A percentile compares a stretch with the other conserved stretches of the same genome.
phyloP scores from a whole-genome alignment of 2,329 filamentous ascomycete species.

The Mycogone perniciosa region DNA sequence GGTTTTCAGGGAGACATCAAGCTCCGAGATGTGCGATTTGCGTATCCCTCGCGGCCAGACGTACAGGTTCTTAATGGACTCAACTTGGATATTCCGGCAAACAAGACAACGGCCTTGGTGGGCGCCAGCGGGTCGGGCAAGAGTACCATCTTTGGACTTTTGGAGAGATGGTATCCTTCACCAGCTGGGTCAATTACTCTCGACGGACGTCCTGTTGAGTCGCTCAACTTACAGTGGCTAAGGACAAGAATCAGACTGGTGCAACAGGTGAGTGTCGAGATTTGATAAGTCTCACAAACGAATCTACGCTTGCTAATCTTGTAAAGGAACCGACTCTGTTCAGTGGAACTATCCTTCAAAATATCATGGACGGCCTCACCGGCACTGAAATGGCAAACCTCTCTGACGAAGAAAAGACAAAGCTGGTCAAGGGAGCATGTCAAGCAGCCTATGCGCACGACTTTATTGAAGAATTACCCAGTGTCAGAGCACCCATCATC shows the following conservation, averaged over 20 bases:
- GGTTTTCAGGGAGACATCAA: slow-evolving; percentile 39
- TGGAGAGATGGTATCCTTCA: slow-evolving; percentile 55
- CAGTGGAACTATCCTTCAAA: slow-evolving; percentile 46
- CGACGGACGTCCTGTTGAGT: slow-evolving; percentile 36
- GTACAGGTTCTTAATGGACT: slow-evolving; percentile 39
- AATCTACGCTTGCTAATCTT: slow-evolving; percentile 7
- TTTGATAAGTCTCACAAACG: not conserved
- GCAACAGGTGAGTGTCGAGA: slow-evolving; percentile 27
- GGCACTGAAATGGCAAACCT: slow-evolving; percentile 31
- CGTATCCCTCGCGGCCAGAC: slow-evolving; percentile 51
- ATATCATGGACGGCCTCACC: slow-evolving; percentile 43
- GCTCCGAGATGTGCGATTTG: slow-evolving; percentile 43
- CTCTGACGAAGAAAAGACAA: slow-evolving; percentile 36
- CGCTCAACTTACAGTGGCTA: slow-evolving; percentile 46
- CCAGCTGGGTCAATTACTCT: slow-evolving; percentile 38
- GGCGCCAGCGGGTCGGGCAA: slow-evolving; percentile 54
- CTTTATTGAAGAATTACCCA: slow-evolving; percentile 44
- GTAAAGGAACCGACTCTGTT: slow-evolving; percentile 47
- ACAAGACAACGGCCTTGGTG: slow-evolving; percentile 48
- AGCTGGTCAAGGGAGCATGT: slow-evolving; percentile 41
- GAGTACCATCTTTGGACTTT: slow-evolving; percentile 49
- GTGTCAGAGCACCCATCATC: slow-evolving; percentile 13
- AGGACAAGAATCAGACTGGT: slow-evolving; percentile 47
- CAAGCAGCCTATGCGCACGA: slow-evolving; percentile 46
- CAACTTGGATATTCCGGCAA: slow-evolving; percentile 36